Percentiles rank a stretch among this genome's conserved stretches.
phyloP scores from a whole-genome alignment of 768 basidiomycete species.

The Kwoniella europaea region DNA sequence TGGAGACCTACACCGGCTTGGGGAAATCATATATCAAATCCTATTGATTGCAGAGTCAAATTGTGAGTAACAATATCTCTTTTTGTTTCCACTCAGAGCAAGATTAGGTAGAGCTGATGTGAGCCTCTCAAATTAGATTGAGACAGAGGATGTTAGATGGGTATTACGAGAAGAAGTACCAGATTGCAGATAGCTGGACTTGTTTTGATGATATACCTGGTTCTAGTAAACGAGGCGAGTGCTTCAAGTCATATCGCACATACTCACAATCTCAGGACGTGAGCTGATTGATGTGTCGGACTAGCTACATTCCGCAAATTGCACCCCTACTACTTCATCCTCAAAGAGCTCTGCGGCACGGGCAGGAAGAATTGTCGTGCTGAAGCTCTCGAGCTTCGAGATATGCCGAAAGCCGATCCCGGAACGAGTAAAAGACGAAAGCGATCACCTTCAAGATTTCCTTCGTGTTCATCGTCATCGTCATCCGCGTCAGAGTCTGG shows the following conservation, averaged over 20 bases:
- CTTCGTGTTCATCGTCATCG: too few species aligned
- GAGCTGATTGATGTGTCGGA: background rate
- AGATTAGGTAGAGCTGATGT: too few species aligned
- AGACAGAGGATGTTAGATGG: background rate
- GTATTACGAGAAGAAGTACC: background rate
- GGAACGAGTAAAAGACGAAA: background rate
- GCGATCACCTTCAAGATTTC: background rate
- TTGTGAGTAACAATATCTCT: too few species aligned
- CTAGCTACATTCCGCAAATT: background rate
- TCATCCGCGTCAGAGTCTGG: too few species aligned
- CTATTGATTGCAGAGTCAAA: background rate
- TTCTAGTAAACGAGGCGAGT: background rate
- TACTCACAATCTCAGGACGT: background rate
- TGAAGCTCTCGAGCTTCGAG: background rate
- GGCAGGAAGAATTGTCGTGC: background rate
- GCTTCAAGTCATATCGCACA: background rate
- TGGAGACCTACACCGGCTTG: background rate
- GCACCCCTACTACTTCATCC: background rate
- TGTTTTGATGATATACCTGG: background rate
- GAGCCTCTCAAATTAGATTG: background rate
- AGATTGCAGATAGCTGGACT: background rate
- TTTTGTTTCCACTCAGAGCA: too few species aligned
- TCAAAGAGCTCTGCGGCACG: background rate
- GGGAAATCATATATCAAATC: slow-evolving; percentile 1
- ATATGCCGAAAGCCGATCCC: background rate